Conservation (phyloP, 192 early-diverging fungal genomes). For the Coemansia sp. region DNA sequence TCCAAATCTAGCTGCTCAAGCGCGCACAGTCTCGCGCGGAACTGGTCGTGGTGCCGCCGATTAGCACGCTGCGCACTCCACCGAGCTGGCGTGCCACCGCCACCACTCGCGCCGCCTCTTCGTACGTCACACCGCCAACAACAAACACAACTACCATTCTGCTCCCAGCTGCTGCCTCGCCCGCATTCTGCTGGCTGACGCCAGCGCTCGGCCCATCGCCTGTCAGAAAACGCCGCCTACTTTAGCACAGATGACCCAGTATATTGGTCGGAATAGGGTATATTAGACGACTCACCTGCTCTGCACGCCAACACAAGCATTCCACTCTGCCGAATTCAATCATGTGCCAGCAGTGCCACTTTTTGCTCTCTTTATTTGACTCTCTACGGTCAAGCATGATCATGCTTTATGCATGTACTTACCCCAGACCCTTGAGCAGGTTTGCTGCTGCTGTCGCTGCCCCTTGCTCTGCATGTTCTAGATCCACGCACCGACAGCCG, state of each 20-base stretch:
- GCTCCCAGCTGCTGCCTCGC: constrained; percentile 23
- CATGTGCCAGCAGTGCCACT: background rate
- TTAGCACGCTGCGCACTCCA: constrained; percentile 26
- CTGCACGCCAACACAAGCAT: background rate
- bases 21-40: constrained; percentile 9
- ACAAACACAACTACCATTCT: constrained; percentile 38
- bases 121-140: constrained; percentile 47
- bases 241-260: constrained; percentile 6
- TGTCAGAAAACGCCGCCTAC: constrained; percentile 48
- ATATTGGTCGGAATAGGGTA: background rate
- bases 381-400: background rate
- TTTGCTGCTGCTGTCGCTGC: constrained; percentile 29
- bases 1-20: background rate
- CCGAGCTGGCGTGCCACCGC: constrained; percentile 28
- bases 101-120: constrained; percentile 29
- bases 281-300: background rate
- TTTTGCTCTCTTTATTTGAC: background rate
- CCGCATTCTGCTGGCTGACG: constrained; percentile 16
- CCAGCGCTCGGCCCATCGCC: constrained; percentile 2
- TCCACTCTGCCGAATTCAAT: constrained; percentile 7
- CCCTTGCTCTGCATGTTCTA: constrained; percentile 45
- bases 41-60: constrained; percentile 29
- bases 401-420: constrained; percentile 12
- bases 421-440: constrained; percentile 52
- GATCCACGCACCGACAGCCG: constrained; percentile 14